Evolutionary conservation across 163 green algal genomes (phyloP), one percentile per base, ranked within the genome.

Genomic region (Scenedesmus sp.): DNA sequence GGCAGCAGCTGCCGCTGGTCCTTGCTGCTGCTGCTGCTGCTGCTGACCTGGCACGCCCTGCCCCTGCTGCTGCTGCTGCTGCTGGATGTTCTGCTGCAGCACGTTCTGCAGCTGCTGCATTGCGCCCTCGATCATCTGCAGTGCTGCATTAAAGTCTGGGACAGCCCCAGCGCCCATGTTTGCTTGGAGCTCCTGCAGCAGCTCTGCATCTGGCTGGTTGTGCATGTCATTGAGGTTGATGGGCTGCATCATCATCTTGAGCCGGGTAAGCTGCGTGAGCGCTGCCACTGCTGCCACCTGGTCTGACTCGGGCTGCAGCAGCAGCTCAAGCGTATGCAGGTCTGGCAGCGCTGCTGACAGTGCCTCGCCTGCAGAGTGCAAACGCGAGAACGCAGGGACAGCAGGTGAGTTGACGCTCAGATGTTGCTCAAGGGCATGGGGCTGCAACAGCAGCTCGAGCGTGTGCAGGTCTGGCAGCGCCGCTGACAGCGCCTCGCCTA

Each of bases 281-380:
- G 87, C 87, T 66, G 87, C 87, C 13, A 91, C 74, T 54, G 87
- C 87, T 55, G 87, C 87, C 46, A 91, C 87, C 87, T 91, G 87
- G 26, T 91, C 87, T 2, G 23, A 66, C n/a, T 91, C 87, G 10
- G 74, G 87, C 87, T 86, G 55, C 1, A 91, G 52, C n/a, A 86
- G 15, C 10, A 91, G 57, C 74, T 91, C 87, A 9, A 91, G 59
- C 13, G 73, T 55, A 1, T 62, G 83, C 6, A 91, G 56, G 20
- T 70, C 54, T 10, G 81, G 59, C 76, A 91, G 74, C 15, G 87
- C 81, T 73, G 34, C 46, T 55, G 74, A 87, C 0, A 91, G 76
- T 0, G 87, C 54, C 26, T 91, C 87, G 23, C 87, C 87, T 91
- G 87, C 83, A 60, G 77, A n/a, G n/a, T 23, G 5, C 79, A 60